These are phyloP conservation scores for Periconia sp. DNA, from an alignment of 2,329 filamentous ascomycete species.

Conservation along the genomic window DNA sequence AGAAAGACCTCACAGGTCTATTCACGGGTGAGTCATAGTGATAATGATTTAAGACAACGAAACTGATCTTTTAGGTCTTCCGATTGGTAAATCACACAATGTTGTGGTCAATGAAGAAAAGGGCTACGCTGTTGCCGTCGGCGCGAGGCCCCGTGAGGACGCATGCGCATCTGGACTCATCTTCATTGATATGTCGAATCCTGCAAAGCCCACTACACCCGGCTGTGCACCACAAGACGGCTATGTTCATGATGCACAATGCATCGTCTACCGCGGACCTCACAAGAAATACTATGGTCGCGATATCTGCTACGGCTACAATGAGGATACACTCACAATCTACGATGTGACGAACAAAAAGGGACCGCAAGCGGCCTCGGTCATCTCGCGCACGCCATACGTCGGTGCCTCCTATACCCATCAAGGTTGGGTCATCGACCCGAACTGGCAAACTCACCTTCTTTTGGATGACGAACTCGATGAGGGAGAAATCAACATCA, in stretches of 20 bases:
- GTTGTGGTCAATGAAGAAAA: constrained; percentile 44
- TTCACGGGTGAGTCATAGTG: constrained; percentile 22
- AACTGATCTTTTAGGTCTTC: constrained; percentile 24
- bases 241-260: constrained; percentile 68
- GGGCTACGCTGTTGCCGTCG: constrained; percentile 42
- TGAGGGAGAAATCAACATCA: constrained; percentile 40
- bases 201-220: constrained; percentile 51
- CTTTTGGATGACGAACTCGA: constrained; percentile 48
- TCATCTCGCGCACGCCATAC: constrained; percentile 62
- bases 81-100: constrained; percentile 42
- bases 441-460: constrained; percentile 42
- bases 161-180: constrained; percentile 60
- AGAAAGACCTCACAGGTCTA: constrained; percentile 35
- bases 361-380: constrained; percentile 60
- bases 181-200: constrained; percentile 64
- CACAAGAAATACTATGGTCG: constrained; percentile 56
- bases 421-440: constrained; percentile 61
- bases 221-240: constrained; percentile 63
- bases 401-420: constrained; percentile 63
- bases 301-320: constrained; percentile 65
- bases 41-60: constrained; percentile 3
- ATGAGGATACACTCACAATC: constrained; percentile 61
- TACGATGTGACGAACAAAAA: constrained; percentile 61
- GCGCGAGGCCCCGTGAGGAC: constrained; percentile 35
- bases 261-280: constrained; percentile 62